Percentiles rank a stretch among this genome's conserved stretches.
These are phyloP conservation scores for Dactylellina leptospora DNA, from an alignment of 2,329 filamentous ascomycete species.

Conservation along the genomic window DNA sequence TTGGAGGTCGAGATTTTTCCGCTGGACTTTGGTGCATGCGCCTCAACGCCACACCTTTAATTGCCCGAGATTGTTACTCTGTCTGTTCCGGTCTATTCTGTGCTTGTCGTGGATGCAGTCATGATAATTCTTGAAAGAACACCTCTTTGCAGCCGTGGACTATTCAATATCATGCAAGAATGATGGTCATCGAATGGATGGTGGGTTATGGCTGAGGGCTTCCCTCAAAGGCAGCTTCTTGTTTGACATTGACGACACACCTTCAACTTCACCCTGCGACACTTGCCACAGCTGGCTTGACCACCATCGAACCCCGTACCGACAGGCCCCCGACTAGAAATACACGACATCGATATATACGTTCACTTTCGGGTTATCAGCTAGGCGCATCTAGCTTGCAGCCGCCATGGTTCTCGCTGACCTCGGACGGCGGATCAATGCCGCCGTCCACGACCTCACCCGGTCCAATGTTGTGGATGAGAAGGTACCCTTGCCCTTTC, in stretches of 20 bases:
- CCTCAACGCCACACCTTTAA: slow-evolving; percentile 7
- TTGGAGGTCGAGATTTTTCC: slow-evolving; percentile 32
- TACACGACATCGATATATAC: neutral
- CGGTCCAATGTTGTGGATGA: slow-evolving; percentile 93
- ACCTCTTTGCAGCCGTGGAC: too few relatives aligned
- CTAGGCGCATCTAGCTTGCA: neutral
- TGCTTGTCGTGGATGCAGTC: too few relatives aligned
- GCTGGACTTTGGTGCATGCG: neutral
- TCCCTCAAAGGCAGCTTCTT: too few relatives aligned
- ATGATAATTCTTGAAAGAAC: too few relatives aligned
- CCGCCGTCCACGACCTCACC: slow-evolving; percentile 92
- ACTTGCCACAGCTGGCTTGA: too few relatives aligned
- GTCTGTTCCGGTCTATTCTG: too few relatives aligned
- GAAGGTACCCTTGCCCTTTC: slow-evolving; percentile 69
- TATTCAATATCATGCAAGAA: too few relatives aligned
- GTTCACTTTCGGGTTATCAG: neutral
- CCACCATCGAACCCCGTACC: too few relatives aligned
- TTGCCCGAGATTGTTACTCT: too few relatives aligned
- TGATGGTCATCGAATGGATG: too few relatives aligned
- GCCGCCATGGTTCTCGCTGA: slow-evolving; percentile 92
- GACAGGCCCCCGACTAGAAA: too few relatives aligned
- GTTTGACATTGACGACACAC: slow-evolving; percentile 14
- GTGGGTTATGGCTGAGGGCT: too few relatives aligned
- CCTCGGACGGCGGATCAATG: slow-evolving; percentile 96
- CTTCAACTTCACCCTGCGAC: neutral